Base-by-base conservation (phyloP, 1,284 basidiomycete genomes). In the Neolentinus lepideus region DNA sequence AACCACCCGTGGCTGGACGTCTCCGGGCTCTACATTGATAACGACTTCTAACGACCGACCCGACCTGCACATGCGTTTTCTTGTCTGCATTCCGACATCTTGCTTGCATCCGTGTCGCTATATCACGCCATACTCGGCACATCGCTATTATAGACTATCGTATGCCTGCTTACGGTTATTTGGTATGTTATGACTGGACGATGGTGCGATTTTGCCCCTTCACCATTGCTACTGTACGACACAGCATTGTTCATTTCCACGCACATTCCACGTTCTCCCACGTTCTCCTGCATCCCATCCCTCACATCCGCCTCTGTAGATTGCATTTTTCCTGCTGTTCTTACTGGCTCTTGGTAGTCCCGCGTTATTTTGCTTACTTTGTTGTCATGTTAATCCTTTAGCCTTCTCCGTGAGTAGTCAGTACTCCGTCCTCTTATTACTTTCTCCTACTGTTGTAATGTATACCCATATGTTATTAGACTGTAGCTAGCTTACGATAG, bases 1-100 rank as follows among this genome's bases (percentile, higher is more conserved):
- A 70, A 80, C 53, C 88, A 93, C 64, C 67, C 75, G 51, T 95
- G 93, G 93, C 69, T 95, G 52, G 74, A 80, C 53, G 70, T 78
- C 56, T 50, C 47, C 6, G 47, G 47, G 47, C 22, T 50, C 11
- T 8, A 25, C 14, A 50, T 50, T 26, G 22, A 27, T 51, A 29
- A 25, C 47, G 45, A 48, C 12, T 50, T 31, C 31, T 47, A 31
- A 21, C n/a, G 27, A 46, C 36, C 43, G 26, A 16, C 8, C 19
- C 54, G 38, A 43, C 38, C 16, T 21, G 19, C 19, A n/a, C 19
- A 43, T 43, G 8, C 21, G n/a, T 25, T 48, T 51, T 51, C 21
- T 25, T 26, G 43, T 48, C 46, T 47, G 24, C 16, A 45, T 35
- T 3, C 29, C 29, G 29, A 31, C 29, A 43, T n/a, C 38, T 21